Base-by-base conservation (phyloP, 768 basidiomycete genomes). In the Lentinula sp. region DNA sequence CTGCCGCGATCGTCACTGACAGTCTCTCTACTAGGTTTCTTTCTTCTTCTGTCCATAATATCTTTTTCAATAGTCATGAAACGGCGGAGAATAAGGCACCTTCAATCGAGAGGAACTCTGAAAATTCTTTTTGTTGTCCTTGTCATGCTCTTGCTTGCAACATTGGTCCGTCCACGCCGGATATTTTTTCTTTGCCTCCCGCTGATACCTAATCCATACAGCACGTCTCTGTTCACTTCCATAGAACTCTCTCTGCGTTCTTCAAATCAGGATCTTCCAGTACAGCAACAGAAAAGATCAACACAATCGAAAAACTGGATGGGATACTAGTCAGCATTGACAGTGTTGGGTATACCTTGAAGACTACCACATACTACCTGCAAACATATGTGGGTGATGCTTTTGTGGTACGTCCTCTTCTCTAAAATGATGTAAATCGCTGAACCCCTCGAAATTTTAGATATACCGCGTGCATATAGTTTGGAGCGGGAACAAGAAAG, bases 381-480 rank as follows among this genome's bases (percentile, higher is more conserved):
- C 56, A 57, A 35, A 57, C 56, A 32, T 43, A 43, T 16, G 42
- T 57, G 13, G 56, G 56, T 8, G 56, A 57, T 35, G 41, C 56
- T 20, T 57, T 57, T 45, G 56, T 46, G 4, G 56, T 57, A 18
- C 4, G 56, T 46, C 16, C 20, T 2, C 7, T 23, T 33, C 15
- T 9, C 23, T 32, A 7, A 28, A 13, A 18, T 36, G 23, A 6
- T n/a, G 28, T 20, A 18, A 7, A 13, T 36, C 10, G 6, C 36
- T 28, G 6, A 33, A 45, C 6, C 4, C 23, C 35, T 32, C 13
- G 42, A 9, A 13, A 12, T 57, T 23, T 13, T 23, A 57, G 56
- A 43, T 57, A 8, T 57, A 57, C 28, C 39, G 56, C 8, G 39
- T 57, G 28, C 13, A 57, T 33, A 42, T 57, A 33, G 56, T 57